Conservation (phyloP, 1,284 basidiomycete genomes). For the Fomitopsis palustris region DNA sequence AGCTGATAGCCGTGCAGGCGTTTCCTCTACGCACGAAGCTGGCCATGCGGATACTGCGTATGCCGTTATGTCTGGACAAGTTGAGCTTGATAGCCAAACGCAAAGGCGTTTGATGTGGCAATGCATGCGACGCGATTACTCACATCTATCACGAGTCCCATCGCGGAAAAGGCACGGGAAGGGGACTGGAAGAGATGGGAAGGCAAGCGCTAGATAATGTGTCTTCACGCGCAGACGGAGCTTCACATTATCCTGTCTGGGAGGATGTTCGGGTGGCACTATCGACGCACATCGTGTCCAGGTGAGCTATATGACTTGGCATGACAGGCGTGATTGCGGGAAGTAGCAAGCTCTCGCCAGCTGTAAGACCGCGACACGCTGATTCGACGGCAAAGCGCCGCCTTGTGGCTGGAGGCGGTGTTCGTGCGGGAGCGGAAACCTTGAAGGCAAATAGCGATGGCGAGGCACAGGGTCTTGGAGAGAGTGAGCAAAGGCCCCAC, state of each 20-base stretch:
- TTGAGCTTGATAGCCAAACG: not conserved
- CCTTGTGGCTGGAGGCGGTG: not conserved
- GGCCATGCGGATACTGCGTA: not conserved
- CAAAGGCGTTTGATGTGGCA: not conserved
- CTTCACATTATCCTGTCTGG: slow-evolving; percentile 1
- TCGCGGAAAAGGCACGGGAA: slow-evolving; percentile 6
- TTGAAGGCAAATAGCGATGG: not conserved
- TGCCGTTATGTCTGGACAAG: not conserved
- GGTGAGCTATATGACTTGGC: not conserved
- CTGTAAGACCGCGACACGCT: not conserved
- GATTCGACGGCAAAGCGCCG: not conserved
- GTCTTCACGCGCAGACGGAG: slow-evolving; percentile 3
- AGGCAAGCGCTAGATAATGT: slow-evolving; percentile 2
- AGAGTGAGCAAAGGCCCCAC: not conserved
- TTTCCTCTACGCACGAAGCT: not conserved
- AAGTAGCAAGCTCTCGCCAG: not conserved
- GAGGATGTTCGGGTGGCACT: not conserved
- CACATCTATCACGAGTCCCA: slow-evolving; percentile 5
- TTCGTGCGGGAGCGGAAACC: not conserved
- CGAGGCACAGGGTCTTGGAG: not conserved
- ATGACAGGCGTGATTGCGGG: not conserved
- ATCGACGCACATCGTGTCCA: not conserved
- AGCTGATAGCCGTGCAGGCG: not conserved
- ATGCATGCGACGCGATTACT: slow-evolving; percentile 2
- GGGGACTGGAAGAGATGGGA: slow-evolving; percentile 1